Conservation (phyloP, 2,329 filamentous ascomycete genomes). For the Colletotrichum sp. region DNA sequence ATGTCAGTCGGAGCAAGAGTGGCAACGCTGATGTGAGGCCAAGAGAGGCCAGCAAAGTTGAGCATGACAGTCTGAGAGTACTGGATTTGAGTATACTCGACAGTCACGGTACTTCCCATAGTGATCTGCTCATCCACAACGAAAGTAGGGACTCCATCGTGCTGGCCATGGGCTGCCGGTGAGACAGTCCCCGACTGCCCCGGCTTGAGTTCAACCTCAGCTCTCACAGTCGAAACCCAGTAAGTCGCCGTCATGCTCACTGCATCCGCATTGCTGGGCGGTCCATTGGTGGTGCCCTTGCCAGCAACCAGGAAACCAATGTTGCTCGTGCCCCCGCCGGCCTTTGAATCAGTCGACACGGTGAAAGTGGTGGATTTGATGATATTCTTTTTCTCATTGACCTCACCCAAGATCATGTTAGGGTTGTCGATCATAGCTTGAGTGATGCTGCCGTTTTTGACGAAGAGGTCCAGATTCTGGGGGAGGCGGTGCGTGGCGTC, state of each 20-base stretch:
- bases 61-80: constrained; percentile 34
- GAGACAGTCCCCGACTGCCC: not conserved
- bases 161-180: not conserved
- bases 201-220: not conserved
- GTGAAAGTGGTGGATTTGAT: too few relatives aligned
- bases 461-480: too few relatives aligned
- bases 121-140: not conserved
- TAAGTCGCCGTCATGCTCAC: not conserved
- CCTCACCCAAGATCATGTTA: too few relatives aligned
- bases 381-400: too few relatives aligned
- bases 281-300: too few relatives aligned
- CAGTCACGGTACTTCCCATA: not conserved
- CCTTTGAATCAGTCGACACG: too few relatives aligned
- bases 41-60: constrained; percentile 1
- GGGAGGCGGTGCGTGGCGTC: too few relatives aligned
- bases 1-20: not conserved
- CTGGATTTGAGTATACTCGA: constrained; percentile 36
- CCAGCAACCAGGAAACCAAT: too few relatives aligned
- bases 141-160: not conserved
- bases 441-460: too few relatives aligned
- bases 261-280: too few relatives aligned
- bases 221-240: not conserved
- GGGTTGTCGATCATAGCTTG: too few relatives aligned
- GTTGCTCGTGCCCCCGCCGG: too few relatives aligned
- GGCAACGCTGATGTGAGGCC: constrained; percentile 14